Percentiles rank a stretch among this genome's conserved stretches.
phyloP scores from a whole-genome alignment of 2,329 filamentous ascomycete genomes.

The Pyrenophora seminiperda region DNA sequence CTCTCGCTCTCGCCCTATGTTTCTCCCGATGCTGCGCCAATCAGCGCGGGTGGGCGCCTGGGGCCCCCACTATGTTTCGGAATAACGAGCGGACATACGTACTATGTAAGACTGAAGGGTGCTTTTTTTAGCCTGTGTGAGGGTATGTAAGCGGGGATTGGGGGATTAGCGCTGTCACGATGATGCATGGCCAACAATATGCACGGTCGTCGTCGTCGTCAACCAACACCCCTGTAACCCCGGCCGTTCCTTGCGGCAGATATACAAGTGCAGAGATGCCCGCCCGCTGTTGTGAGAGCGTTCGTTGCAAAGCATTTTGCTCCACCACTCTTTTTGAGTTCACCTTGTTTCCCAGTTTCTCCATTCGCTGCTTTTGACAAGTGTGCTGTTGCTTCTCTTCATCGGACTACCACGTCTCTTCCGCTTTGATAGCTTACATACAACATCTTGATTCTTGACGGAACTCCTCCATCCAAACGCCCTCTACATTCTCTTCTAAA shows the following conservation, averaged over 20 bases:
- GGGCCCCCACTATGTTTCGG: too few species aligned
- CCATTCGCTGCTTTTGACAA: conserved; percentile 23
- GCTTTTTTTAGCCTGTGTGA: too few species aligned
- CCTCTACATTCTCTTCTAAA: background rate
- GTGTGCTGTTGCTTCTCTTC: conserved; percentile 14
- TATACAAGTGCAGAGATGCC: conserved; percentile 11
- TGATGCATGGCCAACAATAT: conserved; percentile 7
- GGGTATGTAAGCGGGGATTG: conserved; percentile 15
- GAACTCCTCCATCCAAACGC: background rate
- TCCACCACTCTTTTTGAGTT: conserved; percentile 7
- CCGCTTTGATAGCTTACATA: conserved; percentile 13
- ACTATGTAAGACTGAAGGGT: too few species aligned
- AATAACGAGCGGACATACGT: too few species aligned
- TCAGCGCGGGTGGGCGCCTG: too few species aligned
- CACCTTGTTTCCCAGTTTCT: conserved; percentile 2
- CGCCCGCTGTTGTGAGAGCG: background rate
- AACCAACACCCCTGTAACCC: conserved; percentile 4
- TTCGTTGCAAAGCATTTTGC: background rate
- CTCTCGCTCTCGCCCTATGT: too few species aligned
- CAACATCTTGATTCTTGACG: background rate
- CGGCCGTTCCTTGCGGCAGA: conserved; percentile 18
- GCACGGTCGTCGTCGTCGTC: conserved; percentile 22
- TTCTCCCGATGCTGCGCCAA: too few species aligned
- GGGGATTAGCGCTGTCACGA: conserved; percentile 13
- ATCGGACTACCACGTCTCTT: conserved; percentile 5